Conservation (phyloP, 208 protist genomes). For the Trypanosoma mega region DNA sequence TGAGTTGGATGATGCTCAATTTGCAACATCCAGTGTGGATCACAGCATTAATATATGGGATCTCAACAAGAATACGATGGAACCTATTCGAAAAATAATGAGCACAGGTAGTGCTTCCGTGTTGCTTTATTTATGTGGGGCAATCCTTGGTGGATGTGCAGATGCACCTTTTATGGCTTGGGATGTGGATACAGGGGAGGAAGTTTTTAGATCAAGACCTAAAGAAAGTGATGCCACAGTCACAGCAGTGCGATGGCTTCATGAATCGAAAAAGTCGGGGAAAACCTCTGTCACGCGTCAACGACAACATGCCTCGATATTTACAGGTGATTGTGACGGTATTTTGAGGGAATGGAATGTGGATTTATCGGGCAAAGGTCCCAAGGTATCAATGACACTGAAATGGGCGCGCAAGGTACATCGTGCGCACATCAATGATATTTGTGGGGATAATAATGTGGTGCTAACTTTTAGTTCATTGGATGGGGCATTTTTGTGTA, state of each 20-base stretch:
- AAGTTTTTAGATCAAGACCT: slow-evolving; percentile 4
- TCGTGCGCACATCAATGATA: slow-evolving; percentile 37
- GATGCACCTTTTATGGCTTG: slow-evolving; percentile 12
- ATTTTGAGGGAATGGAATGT: slow-evolving; percentile 54
- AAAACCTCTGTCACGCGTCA: no score
- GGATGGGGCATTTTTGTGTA: slow-evolving; percentile 50
- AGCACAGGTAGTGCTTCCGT: slow-evolving; percentile 27
- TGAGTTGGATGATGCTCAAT: slow-evolving; percentile 26
- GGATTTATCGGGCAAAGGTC: slow-evolving; percentile 4
- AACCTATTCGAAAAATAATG: slow-evolving; percentile 26
- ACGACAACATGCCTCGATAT: slow-evolving; percentile 16
- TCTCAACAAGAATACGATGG: slow-evolving; percentile 16
- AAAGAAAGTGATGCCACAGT: slow-evolving; percentile 7
- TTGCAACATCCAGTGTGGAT: slow-evolving; percentile 77
- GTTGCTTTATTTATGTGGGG: slow-evolving; percentile 13
- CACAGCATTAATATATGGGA: slow-evolving; percentile 70
- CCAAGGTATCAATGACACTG: slow-evolving; percentile 14
- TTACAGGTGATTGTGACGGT: slow-evolving; percentile 59
- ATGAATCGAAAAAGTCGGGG: slow-evolving; percentile 6
- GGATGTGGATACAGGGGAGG: slow-evolving; percentile 16
- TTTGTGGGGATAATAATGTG: slow-evolving; percentile 62
- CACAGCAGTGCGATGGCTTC: slow-evolving; percentile 12
- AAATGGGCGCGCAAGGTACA: slow-evolving; percentile 67
- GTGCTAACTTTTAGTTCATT: slow-evolving; percentile 58
- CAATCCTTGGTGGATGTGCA: slow-evolving; percentile 11